Evolutionary conservation across 306 rosid genomes (phyloP), one percentile per base, ranked within the genome.

Genomic region (Rosa lucieae): DNA sequence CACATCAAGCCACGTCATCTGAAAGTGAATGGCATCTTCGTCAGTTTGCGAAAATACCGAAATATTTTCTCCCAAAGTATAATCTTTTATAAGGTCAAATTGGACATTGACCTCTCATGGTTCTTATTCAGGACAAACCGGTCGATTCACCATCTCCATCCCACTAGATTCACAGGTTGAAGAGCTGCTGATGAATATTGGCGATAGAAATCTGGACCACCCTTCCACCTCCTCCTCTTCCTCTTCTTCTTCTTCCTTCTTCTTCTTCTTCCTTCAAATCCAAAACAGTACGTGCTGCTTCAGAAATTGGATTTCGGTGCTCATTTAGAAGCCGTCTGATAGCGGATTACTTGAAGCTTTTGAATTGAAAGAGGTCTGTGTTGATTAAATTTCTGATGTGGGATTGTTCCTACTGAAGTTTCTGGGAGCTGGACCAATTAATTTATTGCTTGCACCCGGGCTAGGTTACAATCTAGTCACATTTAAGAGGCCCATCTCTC

Each of bases 1-100:
- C 69, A 55, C 66, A 53, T 73, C 67, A 73, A 8, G 55, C 69
- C 78, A 75, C 79, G 70, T 61, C 78, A 8, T 7, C 1, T 15
- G 56, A n/a, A 51, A 15, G 49, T 11, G 51, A 73, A 39, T 51
- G 47, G 47, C 48, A 72, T 72, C 76, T 72, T 72, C 48, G 76
- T 72, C 76, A 51, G 44, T 49, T 35, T 17, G 21, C 15, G 29
- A 39, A 73, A 73, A 53, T 39, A 12, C 18, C 11, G n/a, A 72
- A 37, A 13, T 39, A 26, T 29, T 62, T 26, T 62, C 18, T 37
- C 70, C 43, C 1, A 35, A 35, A 35, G 43, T 65, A 14, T 12
- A 8, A 0, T 2, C 0, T 58, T 0, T 58, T 23, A 3, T 63
- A 13, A 62, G 42, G 68, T 29, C 68, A 29, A 62, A 29, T 61